Conservation (phyloP, 2,329 filamentous ascomycete genomes). For the Neofusicoccum cordaticola region DNA sequence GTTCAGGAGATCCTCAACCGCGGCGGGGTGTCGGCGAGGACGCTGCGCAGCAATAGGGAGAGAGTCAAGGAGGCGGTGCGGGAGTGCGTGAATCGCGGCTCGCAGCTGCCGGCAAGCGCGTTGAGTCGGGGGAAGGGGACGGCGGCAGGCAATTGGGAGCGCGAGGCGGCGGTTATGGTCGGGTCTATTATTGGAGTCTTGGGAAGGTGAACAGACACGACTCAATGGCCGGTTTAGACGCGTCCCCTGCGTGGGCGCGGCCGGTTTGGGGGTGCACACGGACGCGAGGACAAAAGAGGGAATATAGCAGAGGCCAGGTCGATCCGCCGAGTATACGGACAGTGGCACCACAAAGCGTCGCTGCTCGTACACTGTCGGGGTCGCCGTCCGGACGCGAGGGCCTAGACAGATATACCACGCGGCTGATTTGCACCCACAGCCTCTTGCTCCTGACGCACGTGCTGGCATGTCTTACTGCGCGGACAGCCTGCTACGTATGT, state of each 20-base stretch:
- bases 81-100: constrained; percentile 79
- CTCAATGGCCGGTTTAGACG: not conserved
- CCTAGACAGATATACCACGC: not conserved
- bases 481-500: not conserved
- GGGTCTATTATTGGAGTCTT: constrained; percentile 70
- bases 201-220: constrained; percentile 23
- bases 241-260: not conserved
- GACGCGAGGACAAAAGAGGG: not conserved
- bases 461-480: not conserved
- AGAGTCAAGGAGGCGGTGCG: constrained; percentile 73
- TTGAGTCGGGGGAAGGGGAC: constrained; percentile 46
- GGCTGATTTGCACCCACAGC: no score
- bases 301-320: not conserved
- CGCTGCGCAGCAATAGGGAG: constrained; percentile 71
- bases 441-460: not conserved
- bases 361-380: not conserved
- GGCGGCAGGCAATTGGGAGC: constrained; percentile 67
- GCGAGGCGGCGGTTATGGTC: constrained; percentile 93
- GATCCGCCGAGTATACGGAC: not conserved
- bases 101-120: constrained; percentile 60
- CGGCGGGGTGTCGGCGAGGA: constrained; percentile 80
- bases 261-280: not conserved
- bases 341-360: no score
- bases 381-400: not conserved
- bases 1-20: constrained; percentile 82